phyloP scores from a whole-genome alignment of 2,329 filamentous ascomycete species.

The Monosporascus sp. region DNA sequence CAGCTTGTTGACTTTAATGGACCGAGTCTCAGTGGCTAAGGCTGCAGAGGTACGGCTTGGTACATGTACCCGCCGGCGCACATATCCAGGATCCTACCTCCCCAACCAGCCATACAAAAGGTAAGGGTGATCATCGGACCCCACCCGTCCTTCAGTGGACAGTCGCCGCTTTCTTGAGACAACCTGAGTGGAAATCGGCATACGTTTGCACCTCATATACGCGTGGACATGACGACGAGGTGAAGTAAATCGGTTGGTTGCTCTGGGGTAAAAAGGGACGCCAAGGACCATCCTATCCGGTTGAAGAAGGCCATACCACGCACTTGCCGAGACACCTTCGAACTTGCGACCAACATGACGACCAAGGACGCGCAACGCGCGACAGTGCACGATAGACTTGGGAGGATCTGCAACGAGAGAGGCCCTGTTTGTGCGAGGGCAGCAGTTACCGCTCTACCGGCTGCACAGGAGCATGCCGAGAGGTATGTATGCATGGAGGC shows the following conservation, averaged over 20 bases:
- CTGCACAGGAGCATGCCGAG: neutral
- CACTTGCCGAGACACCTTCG: neutral
- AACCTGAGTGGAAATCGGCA: neutral
- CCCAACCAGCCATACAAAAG: too few species aligned
- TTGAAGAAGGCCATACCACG: neutral
- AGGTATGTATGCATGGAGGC: neutral
- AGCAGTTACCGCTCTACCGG: neutral
- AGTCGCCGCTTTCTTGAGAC: neutral
- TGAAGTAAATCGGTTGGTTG: neutral
- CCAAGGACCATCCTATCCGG: neutral
- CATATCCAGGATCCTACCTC: too few species aligned
- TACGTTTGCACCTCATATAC: neutral
- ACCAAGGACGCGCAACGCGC: neutral
- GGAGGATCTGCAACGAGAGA: neutral
- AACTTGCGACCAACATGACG: neutral
- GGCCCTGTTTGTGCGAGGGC: neutral
- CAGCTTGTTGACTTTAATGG: neutral
- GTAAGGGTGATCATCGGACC: neutral
- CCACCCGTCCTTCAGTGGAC: neutral
- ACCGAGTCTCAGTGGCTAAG: neutral
- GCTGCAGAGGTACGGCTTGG: neutral
- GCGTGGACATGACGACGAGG: neutral
- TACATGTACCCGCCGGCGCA: too few species aligned
- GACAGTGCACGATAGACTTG: neutral
- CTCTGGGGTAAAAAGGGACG: neutral